Evolutionary conservation across 495 filamentous ascomycete genomes (phyloP), one percentile per base, ranked within the genome.

Genomic region (Ramalina peruviana): DNA sequence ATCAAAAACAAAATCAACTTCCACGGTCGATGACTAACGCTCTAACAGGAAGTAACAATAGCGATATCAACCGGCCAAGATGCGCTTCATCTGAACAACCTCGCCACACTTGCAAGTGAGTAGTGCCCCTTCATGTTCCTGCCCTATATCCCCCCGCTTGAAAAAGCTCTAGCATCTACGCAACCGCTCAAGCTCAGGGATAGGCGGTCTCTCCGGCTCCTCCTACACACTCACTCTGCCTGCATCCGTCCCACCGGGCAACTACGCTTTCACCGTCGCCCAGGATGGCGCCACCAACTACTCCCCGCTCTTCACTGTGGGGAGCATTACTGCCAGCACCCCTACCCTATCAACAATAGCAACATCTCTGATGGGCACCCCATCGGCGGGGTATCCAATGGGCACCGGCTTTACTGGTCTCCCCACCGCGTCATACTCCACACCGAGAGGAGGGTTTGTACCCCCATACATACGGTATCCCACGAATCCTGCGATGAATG

Each of bases 241-340:
- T 36, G 10, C 38, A 16, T 33, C 30, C 36, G 6, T 43, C 25
- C 12, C 10, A 26, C 1, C 43, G 2, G 43, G 42, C 43, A 19
- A 17, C 7, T 60, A 58, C 48, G 50, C 50, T 36, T 48, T 60
- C 11, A 48, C 49, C 20, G 56, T 60, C 36, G 48, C 26, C 19
- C 58, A 60, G 42, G 41, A 27, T 16, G 48, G 53, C n/a, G 13
- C 21, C 10, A 55, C 43, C 13, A 60, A 58, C 39, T 60, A 60
- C 47, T 58, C 55, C 21, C 58, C 55, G 4, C 40, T 47, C 20
- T 60, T 60, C 56, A 3, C 5, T 6, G 42, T 60, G 43, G 15
- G 36, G 0, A 40, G 26, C n/a, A 19, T 7, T 11, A n/a, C 25
- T 40, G 26, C 15, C 25, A 3, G 21, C 12, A 9, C 49, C 26